Evolutionary conservation across 805 yeast genomes (phyloP), one percentile per base, ranked within the genome.

Genomic region (Diddensiella transvaalensis): DNA sequence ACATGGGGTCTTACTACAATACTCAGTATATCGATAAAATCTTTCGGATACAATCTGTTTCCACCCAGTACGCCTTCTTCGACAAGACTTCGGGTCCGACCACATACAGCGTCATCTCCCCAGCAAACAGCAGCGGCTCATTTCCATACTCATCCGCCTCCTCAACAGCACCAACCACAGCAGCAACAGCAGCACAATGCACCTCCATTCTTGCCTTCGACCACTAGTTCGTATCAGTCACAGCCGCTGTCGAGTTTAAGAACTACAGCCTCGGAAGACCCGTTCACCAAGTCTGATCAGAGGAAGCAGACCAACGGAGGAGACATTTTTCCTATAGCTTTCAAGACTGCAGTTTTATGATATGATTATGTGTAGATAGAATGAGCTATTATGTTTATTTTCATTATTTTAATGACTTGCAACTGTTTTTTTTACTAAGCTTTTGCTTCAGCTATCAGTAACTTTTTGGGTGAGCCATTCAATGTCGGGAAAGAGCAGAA

Each of bases 1-100:
- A 47, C 57, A 19, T 62, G 66, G 65, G 59, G 61, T 6, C 43
- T 60, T 17, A 56, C 61, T 6, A 47, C 51, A 24, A 54, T 61
- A 6, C 49, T 62, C 43, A 49, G 59, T 29, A 37, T 49, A 26
- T 47, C 60, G 3, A 33, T 61, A 32, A 44, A 61, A 29, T 49
- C 56, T 5, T 50, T 61, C 42, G 60, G 53, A 3, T 54, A 56
- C 17, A 52, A 49, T n/a, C 43, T 59, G 36, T 40, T 23, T 17
- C 43, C 43, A 4, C 29, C 38, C 15, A 13, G 18, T 35, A 13
- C 38, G 38, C 38, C 38, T 6, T 6, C 38, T 8, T 35, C 21
- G 21, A 8, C 15, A 10, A 6, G 21, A 10, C 8, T 13, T 8
- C 15, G 21, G 8, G 8, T n/a, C 38, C 21, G 21, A 6, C 8